Evolutionary conservation across 768 basidiomycete species (phyloP), one percentile per base, ranked within the genome.

Genomic region (Calocera viscosa): DNA sequence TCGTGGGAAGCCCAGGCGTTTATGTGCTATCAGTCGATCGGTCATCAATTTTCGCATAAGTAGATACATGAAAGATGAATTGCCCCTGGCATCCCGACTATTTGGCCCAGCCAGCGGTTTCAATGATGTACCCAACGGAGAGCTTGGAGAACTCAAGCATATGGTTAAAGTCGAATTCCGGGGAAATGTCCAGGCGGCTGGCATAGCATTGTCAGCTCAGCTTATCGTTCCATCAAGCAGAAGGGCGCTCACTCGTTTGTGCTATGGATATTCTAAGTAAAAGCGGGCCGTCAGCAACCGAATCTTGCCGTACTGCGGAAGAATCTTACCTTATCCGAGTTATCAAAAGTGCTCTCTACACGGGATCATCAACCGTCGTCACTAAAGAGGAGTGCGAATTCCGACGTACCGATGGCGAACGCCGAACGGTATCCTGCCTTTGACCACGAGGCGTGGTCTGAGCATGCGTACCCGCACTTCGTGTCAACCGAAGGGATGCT

Each of bases 391-490:
- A 80, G 79, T 53, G 43, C 22, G 68, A 47, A 67, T 68, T 34
- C 68, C 49, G 28, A 71, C 82, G 72, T 74, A 88, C 86, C 90
- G 72, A 92, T 91, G 49, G 89, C 87, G 78, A 94, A 94, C 53
- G 84, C 82, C 69, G 87, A 85, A 30, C 87, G 88, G 73, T 91
- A 94, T 68, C 93, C 91, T 64, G 88, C 90, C 78, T 88, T 90
- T 66, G 76, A 77, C 90, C 90, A 94, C 34, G 90, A 90, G 71
- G 91, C 91, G 72, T 94, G 92, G 76, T 95, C 93, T 71, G 89
- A 91, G 81, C 93, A 96, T 65, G 91, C 92, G 73, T 96, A 95
- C 38, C 75, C 91, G 78, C 94, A 95, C 79, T 88, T 81, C 67
- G 94, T 96, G 80, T 90, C 85, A 30, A 84, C 87, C 71, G 84